Base-by-base conservation (phyloP, 2,329 filamentous ascomycete species). In the Colletotrichum musicola region DNA sequence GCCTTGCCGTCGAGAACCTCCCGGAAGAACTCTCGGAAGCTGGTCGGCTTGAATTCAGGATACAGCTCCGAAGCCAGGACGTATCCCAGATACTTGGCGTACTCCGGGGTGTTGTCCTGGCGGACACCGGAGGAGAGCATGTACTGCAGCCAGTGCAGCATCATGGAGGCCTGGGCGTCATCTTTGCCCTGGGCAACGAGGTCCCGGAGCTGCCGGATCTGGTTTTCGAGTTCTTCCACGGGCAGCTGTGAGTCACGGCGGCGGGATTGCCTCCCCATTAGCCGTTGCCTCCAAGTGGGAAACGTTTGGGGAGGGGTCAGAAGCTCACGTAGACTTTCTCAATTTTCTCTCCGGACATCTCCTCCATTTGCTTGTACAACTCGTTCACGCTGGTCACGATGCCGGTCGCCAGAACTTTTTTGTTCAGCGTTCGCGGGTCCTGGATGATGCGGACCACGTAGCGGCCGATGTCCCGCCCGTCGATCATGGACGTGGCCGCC, bases 51-150 rank as follows among this genome's bases (percentile, higher is more conserved):
- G 53, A 57, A 57, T 9, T 86, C 85, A 3, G 86, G 86, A 72
- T 88, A 89, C 30, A 89, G 76, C 30, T 88, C 83, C 71, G 82
- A 83, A 27, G 78, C 80, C 62, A 81, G 78, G 25, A 89, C 64
- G 73, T 89, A 88, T 2, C 86, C 86, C 6, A 89, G 77, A 68
- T 88, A 88, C 62, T 80, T 78, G 14, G 87, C 87, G 71, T 82
- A 79, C 63, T 86, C 82, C 0, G 83, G 84, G 16, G 78, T 84
- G 74, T 88, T 88, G 69, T 90, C 87, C 1, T 81, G 83, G 1
- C 86, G 80, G 30, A 88, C 72, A 7, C 79, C 81, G 79, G 80
- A 83, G 0, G 81, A 83, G 50, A 82, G 72, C 62, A 77, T 72
- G 72, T 87, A 88, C 72, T 87, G 79, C 44, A 51, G n/a, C 42